phyloP scores from a whole-genome alignment of 202 grass and related monocot species.

The Panicum virgatum region DNA sequence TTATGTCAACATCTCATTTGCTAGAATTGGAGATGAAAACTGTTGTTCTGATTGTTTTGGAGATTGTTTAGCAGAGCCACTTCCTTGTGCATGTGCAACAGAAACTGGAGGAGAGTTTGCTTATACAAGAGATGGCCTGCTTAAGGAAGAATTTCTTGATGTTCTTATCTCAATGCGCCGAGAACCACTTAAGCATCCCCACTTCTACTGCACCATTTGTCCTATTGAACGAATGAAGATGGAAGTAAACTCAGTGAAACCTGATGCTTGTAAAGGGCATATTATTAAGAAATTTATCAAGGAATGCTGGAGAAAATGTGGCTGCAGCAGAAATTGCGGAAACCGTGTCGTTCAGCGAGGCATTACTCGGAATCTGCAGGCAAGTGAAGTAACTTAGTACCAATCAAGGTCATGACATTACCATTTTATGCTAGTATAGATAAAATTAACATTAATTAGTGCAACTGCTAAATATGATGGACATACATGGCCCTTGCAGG shows the following conservation, averaged over 20 bases:
- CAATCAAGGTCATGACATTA: neutral
- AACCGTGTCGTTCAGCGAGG: slow-evolving; percentile 93
- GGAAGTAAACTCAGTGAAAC: slow-evolving; percentile 31
- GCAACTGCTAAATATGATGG: neutral
- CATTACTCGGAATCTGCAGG: slow-evolving; percentile 70
- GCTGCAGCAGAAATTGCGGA: slow-evolving; percentile 70
- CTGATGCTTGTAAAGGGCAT: slow-evolving; percentile 79
- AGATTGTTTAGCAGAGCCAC: slow-evolving; percentile 62
- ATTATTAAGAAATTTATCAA: slow-evolving; percentile 77
- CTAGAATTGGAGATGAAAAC: slow-evolving; percentile 84
- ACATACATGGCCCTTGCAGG: neutral
- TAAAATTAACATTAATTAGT: slow-evolving; percentile 19
- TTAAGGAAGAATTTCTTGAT: slow-evolving; percentile 65
- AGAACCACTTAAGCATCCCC: slow-evolving; percentile 42
- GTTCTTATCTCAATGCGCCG: slow-evolving; percentile 42
- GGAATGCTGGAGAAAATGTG: slow-evolving; percentile 95
- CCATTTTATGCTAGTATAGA: slow-evolving; percentile 20
- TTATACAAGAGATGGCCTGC: slow-evolving; percentile 63
- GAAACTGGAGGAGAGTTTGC: slow-evolving; percentile 84
- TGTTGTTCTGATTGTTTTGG: slow-evolving; percentile 74
- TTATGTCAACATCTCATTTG: slow-evolving; percentile 67
- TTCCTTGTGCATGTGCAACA: slow-evolving; percentile 73
- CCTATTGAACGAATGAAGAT: slow-evolving; percentile 61
- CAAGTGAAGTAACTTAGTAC: slow-evolving; percentile 20
- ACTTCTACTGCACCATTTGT: slow-evolving; percentile 64